These are phyloP conservation scores for Litchi chinensis DNA, from an alignment of 345 rosid species.

Conservation along the genomic window DNA sequence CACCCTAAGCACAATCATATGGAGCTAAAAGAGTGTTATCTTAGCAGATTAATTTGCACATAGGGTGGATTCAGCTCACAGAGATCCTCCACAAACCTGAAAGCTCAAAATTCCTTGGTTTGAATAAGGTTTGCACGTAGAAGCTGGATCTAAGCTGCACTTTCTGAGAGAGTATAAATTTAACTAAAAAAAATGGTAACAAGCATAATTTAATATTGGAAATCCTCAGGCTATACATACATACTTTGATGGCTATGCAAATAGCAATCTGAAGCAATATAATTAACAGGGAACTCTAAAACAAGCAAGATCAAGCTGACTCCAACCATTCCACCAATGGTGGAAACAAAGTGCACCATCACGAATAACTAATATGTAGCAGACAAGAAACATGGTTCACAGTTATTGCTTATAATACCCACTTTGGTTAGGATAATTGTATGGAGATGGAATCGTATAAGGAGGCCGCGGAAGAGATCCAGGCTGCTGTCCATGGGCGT, in stretches of 20 bases:
- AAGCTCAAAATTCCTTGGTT: neutral
- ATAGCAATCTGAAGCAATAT: constrained; percentile 6
- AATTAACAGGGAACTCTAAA: neutral
- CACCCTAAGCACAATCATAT: too few relatives aligned
- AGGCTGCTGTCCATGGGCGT: constrained; percentile 70
- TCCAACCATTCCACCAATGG: neutral
- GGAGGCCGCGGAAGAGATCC: constrained; percentile 77
- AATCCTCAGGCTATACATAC: neutral
- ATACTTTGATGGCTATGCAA: constrained; percentile 3
- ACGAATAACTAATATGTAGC: constrained; percentile 6
- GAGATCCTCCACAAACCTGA: neutral
- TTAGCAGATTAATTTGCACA: too few relatives aligned
- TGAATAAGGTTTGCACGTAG: neutral
- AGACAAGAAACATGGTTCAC: constrained; percentile 1
- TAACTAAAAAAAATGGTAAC: neutral
- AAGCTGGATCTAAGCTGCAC: neutral
- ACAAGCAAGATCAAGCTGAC: constrained; percentile 9
- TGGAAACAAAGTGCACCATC: neutral
- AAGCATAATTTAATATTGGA: neutral
- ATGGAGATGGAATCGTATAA: constrained; percentile 70
- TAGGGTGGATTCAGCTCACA: too few relatives aligned
- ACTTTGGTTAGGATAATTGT: constrained; percentile 72
- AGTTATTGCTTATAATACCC: constrained; percentile 76
- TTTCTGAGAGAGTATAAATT: neutral
- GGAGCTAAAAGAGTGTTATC: neutral